A percentile compares a stretch with the other conserved stretches of the same genome.
These are phyloP conservation scores for Ascochyta lentis DNA, from an alignment of 2,329 filamentous ascomycete genomes.

Conservation along the genomic window DNA sequence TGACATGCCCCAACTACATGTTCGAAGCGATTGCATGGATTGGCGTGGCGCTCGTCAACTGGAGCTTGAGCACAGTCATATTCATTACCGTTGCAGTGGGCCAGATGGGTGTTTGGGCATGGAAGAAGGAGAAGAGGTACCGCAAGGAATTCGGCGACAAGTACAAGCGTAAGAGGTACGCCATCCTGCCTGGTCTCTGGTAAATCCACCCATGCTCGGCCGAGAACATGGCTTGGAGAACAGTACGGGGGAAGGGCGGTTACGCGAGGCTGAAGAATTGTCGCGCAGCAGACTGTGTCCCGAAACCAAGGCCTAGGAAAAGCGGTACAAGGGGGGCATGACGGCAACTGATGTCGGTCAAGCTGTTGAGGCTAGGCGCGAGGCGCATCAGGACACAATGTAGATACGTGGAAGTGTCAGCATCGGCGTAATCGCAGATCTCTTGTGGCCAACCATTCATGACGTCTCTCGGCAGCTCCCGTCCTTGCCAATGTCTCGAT, in stretches of 20 bases:
- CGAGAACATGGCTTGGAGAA: constrained; percentile 8
- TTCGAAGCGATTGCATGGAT: constrained; percentile 90
- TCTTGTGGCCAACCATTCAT: constrained; percentile 5
- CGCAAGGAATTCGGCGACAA: constrained; percentile 88
- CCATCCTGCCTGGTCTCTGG: constrained; percentile 79
- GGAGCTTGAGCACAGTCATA: constrained; percentile 77
- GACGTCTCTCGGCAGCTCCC: constrained; percentile 1
- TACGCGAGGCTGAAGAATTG: constrained; percentile 3
- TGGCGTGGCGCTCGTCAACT: constrained; percentile 79
- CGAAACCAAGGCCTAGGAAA: background rate
- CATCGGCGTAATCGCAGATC: background rate
- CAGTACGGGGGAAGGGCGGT: background rate
- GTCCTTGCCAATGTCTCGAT: background rate
- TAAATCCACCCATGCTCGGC: constrained; percentile 44
- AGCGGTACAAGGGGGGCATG: background rate
- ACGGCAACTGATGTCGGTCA: constrained; percentile 5
- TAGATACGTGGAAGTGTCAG: constrained; percentile 7
- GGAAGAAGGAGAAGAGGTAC: constrained; percentile 90
- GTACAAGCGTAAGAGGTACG: constrained; percentile 93
- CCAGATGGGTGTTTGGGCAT: constrained; percentile 88
- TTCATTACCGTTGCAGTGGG: constrained; percentile 76
- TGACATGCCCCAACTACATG: constrained; percentile 98
- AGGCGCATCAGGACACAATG: constrained; percentile 1
- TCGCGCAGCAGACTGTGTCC: background rate
- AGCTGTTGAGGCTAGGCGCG: background rate